Evolutionary conservation across 2,329 filamentous ascomycete genomes (phyloP).

Genomic region (Gliomastix tumulicola): DNA sequence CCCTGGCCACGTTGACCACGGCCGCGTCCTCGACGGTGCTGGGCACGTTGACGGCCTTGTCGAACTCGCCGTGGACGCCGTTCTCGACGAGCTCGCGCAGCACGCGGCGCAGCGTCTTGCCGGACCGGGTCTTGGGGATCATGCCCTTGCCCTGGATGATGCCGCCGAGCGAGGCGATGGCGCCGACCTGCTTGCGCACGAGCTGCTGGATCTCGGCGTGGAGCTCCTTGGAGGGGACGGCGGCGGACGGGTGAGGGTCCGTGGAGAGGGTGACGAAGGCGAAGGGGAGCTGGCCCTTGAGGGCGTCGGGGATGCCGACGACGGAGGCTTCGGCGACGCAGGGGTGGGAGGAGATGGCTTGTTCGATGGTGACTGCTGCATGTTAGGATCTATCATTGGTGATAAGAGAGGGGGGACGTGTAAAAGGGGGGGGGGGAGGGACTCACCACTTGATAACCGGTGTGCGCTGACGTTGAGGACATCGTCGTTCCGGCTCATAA

Average conservation of each 20-base stretch:
- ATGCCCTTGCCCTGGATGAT: conserved; percentile 79
- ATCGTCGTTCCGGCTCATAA: conserved; percentile 68
- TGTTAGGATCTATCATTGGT: conserved; percentile 2
- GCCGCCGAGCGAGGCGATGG: conserved; percentile 79
- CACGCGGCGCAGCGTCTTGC: conserved; percentile 81
- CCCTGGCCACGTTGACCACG: conserved; percentile 68
- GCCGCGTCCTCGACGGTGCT: conserved; percentile 78
- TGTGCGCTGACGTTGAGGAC: conserved; percentile 96
- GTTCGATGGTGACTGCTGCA: conserved; percentile 70
- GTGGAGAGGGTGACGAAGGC: conserved; percentile 64
- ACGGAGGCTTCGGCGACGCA: conserved; percentile 78
- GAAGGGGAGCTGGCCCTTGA: conserved; percentile 90
- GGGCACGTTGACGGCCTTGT: conserved; percentile 66
- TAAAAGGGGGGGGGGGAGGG: background rate
- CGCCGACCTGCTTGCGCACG: conserved; percentile 75
- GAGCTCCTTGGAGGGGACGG: conserved; percentile 37
- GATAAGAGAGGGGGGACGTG: background rate
- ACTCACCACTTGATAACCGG: conserved; percentile 74
- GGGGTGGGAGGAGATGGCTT: conserved; percentile 78
- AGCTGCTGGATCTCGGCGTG: conserved; percentile 60
- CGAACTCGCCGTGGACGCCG: conserved; percentile 65
- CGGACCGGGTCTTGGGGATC: conserved; percentile 88
- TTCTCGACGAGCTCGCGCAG: conserved; percentile 81
- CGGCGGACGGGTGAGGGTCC: conserved; percentile 40
- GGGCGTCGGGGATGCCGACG: conserved; percentile 73